Evolutionary conservation across 225 moss, liverwort and hornwort genomes (phyloP), one percentile per base, ranked within the genome.

Genomic region (Climacium dendroides): DNA sequence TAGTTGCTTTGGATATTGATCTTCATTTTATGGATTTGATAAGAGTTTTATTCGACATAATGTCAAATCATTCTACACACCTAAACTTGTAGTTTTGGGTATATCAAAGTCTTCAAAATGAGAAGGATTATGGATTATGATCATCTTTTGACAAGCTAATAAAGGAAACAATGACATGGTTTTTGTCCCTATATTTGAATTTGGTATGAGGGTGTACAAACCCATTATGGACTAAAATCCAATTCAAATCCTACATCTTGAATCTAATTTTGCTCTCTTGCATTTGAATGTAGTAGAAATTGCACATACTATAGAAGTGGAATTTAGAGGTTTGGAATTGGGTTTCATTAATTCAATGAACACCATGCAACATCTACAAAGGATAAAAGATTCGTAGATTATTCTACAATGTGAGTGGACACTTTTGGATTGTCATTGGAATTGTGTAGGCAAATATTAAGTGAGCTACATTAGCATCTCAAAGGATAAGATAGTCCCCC

Each of bases 331-430:
- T 4, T 30, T 73, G 30, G 11, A 73, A 48, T 45, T 72, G 45
- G 0, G 0, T 47, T 74, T 34, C 50, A 50, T 3, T 11, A 32
- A 19, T 29, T 50, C 34, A 34, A 50, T 74, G 13, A 50, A 50
- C 0, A 19, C 5, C 5, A 48, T 13, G 2, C 0, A 3, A 0
- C 1, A 30, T 52, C 4, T 52, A 75, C 0, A 13, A 13, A 52
- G 14, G 14, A 13, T 9, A 52, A 53, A 22, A 35, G 8, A 75
- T 22, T 34, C 8, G 0, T 52, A 52, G 1, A 75, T 22, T 52
- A 34, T 18, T 74, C 1, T 0, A 74, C 3, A 20, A 13, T 34
- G 13, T 52, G 3, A 50, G 50, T 20, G 22, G 3, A 19, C 0
- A 5, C 3, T 11, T 1, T 74, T 48, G 12, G 15, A 70, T 39